Base-by-base conservation (phyloP, 345 rosid genomes). In the Euphorbia pulcherrima region DNA sequence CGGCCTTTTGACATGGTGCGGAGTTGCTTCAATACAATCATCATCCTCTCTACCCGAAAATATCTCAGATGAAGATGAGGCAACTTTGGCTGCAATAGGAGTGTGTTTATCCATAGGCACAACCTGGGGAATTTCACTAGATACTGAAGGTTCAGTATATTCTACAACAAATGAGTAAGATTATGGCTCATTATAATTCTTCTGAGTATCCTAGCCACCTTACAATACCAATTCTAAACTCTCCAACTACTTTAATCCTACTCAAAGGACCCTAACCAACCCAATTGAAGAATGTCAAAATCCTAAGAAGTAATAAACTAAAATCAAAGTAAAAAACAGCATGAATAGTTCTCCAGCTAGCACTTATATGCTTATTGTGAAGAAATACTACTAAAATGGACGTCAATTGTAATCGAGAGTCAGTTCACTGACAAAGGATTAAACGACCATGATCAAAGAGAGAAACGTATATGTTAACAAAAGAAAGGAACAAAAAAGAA, bases 101-200 rank as follows among this genome's bases (percentile, higher is more conserved):
- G 91, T 88, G 48, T 79, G 72, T 48, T 70, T 74, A 57, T 80
- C 82, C 41, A 91, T 77, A 1, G 96, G 99, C 69, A 60, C 68
- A 14, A 76, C 95, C 68, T 62, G 79, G 60, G 97, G 97, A 30
- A 94, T 62, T 69, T 88, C 80, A 47, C 29, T 67, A 58, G 73
- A 27, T 23, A 85, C 24, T 17, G 66, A 77, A 77, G 93, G 96
- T 20, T 97, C 97, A 57, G 77, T 73, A 69, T 94, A 91, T 88
- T 79, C 90, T 8, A 26, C 6, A 2, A 97, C 96, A 69, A 94
- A 78, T 26, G 99, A 94, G 76, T 82, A 94, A 26, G 27, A 29
- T 28, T 77, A 48, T 67, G 30, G 26, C 44, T 68, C 79, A 51
- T 82, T 33, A 29, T 76, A 62, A 44, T 21, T 77, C 85, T 89